These are phyloP conservation scores for Asterionellopsis glacialis DNA, from an alignment of 108 stramenopile genomes.

Conservation along the genomic window DNA sequence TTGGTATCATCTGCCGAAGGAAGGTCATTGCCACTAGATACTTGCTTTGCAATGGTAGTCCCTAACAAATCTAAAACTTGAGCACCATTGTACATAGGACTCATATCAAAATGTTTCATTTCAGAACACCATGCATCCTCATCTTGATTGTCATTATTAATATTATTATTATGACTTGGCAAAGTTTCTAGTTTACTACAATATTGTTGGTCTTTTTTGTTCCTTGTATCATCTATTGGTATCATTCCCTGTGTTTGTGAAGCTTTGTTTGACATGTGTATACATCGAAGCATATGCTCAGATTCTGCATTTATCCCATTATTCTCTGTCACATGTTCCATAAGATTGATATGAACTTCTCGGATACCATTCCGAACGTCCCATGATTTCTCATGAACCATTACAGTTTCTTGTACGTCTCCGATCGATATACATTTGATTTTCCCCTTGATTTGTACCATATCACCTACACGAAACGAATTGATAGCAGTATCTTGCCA, in stretches of 20 bases:
- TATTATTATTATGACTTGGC: no score
- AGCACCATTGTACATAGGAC: constrained; percentile 4
- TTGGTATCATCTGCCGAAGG: constrained; percentile 34
- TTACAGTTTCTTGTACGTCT: not conserved
- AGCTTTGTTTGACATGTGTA: constrained; percentile 13
- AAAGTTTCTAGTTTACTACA: no score
- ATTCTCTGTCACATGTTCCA: not conserved
- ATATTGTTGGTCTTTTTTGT: no score
- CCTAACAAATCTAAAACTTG: constrained; percentile 5
- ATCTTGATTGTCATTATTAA: no score
- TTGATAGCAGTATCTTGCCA: not conserved
- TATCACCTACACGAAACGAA: constrained; percentile 45
- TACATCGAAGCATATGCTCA: constrained; percentile 6
- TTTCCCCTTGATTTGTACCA: constrained; percentile 49
- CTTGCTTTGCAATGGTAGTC: constrained; percentile 12
- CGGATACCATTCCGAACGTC: constrained; percentile 30
- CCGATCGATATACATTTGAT: constrained; percentile 42
- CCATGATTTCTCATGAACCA: constrained; percentile 2
- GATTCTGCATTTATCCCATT: constrained; percentile 5
- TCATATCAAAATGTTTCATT: no score
- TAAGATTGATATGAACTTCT: constrained; percentile 28
- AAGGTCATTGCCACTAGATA: constrained; percentile 15
- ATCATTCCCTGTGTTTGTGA: constrained; percentile 16
- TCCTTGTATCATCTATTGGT: no score
- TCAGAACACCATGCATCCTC: no score